Evolutionary conservation across 2,329 filamentous ascomycete species (phyloP).

Genomic region (Trichoderma hamatum): DNA sequence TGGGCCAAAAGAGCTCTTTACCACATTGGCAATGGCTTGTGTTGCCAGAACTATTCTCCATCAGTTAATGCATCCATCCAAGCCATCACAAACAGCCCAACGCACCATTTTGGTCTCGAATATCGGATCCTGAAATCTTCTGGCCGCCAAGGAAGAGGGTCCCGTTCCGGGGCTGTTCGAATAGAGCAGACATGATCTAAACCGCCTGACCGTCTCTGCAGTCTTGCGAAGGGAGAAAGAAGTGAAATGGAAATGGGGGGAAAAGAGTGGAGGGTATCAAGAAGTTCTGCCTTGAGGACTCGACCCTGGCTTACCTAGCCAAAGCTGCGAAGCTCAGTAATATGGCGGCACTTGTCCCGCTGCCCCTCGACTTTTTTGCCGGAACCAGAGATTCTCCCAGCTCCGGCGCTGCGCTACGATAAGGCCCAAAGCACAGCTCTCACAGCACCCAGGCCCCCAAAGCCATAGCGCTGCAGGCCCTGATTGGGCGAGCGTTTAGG

Average conservation of each 20-base stretch:
- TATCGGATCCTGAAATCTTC: slow-evolving; percentile 96
- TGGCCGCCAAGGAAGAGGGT: slow-evolving; percentile 95
- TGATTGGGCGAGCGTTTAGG: slow-evolving; percentile 30
- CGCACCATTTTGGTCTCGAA: slow-evolving; percentile 92
- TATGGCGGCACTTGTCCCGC: slow-evolving; percentile 26
- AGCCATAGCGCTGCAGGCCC: slow-evolving; percentile 10
- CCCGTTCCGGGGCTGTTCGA: slow-evolving; percentile 92
- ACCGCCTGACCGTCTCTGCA: slow-evolving; percentile 21
- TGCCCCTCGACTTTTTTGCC: slow-evolving; percentile 38
- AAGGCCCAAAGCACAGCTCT: background rate
- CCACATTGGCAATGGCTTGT: slow-evolving; percentile 96
- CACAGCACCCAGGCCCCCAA: slow-evolving; percentile 4
- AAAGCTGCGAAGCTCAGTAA: slow-evolving; percentile 30
- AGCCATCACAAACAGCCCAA: slow-evolving; percentile 27
- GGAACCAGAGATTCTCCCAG: slow-evolving; percentile 37
- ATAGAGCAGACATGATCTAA: slow-evolving; percentile 82
- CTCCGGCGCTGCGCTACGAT: slow-evolving; percentile 28
- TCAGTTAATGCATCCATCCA: slow-evolving; percentile 28
- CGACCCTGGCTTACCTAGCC: slow-evolving; percentile 25
- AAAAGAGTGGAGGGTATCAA: slow-evolving; percentile 20
- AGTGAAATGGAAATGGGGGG: background rate
- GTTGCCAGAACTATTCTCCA: slow-evolving; percentile 75
- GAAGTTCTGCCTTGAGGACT: slow-evolving; percentile 28
- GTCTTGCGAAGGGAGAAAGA: slow-evolving; percentile 7
- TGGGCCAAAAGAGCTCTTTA: slow-evolving; percentile 97